Evolutionary conservation across 192 early-diverging fungal genomes (phyloP).

Genomic region (Mycoemilia scoparia): DNA sequence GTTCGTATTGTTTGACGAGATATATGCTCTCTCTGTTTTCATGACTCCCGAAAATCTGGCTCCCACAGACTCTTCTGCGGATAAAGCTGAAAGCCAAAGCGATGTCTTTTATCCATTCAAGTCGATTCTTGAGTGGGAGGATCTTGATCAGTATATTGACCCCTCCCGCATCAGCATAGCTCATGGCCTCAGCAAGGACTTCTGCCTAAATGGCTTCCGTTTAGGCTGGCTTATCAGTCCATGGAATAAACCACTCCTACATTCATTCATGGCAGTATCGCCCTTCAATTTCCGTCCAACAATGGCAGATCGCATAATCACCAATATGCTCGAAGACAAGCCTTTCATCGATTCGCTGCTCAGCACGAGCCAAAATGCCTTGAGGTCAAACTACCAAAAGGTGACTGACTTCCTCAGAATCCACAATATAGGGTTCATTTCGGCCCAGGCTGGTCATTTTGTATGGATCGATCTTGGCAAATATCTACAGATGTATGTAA

Average conservation of each 20-base stretch:
- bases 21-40: conserved; percentile 57
- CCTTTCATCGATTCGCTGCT: conserved; percentile 40
- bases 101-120: conserved; percentile 31
- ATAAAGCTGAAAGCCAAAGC: background rate
- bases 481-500: conserved; percentile 16
- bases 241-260: conserved; percentile 31
- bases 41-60: conserved; percentile 9
- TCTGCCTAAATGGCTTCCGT: conserved; percentile 58
- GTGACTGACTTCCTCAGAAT: conserved; percentile 20
- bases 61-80: too few species aligned
- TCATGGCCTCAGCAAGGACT: conserved; percentile 74
- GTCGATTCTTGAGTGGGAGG: conserved; percentile 36
- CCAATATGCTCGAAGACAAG: conserved; percentile 34
- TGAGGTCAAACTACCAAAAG: conserved; percentile 33
- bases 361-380: conserved; percentile 29
- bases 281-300: conserved; percentile 45
- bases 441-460: conserved; percentile 53
- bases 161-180: conserved; percentile 44
- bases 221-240: conserved; percentile 43
- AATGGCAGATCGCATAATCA: conserved; percentile 35
- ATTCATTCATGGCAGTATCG: conserved; percentile 13
- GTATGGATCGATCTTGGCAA: conserved; percentile 33
- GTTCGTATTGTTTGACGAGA: conserved; percentile 60
- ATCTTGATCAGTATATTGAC: conserved; percentile 40
- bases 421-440: conserved; percentile 32